Conservation (phyloP, 495 filamentous ascomycete genomes). For the Podospora comata region DNA sequence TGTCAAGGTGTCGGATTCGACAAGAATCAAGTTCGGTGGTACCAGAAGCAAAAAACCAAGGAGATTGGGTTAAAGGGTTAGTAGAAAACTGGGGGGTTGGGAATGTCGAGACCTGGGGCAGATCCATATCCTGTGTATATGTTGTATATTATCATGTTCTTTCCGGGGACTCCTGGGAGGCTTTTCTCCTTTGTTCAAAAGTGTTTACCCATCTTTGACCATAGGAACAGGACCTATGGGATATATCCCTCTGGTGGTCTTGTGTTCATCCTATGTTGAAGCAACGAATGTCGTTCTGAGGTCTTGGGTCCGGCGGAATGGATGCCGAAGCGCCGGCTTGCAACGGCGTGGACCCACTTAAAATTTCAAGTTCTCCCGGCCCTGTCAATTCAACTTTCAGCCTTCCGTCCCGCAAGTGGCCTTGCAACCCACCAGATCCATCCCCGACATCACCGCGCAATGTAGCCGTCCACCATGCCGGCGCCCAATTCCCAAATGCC, state of each 20-base stretch:
- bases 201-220: not conserved
- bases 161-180: not conserved
- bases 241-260: not conserved
- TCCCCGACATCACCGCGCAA: conserved; percentile 10
- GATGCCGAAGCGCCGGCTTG: conserved; percentile 10
- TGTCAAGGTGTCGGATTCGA: conserved; percentile 72
- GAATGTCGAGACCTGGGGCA: not conserved
- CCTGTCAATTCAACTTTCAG: not conserved
- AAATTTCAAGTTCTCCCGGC: conserved; percentile 21
- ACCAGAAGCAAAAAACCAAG: conserved; percentile 77
- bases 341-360: conserved; percentile 23
- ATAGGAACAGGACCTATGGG: not conserved
- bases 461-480: conserved; percentile 22
- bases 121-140: not conserved
- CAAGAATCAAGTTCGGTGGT: conserved; percentile 92
- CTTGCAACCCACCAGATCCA: not conserved
- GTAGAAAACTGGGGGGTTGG: not conserved
- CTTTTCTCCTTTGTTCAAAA: not conserved
- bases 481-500: not conserved
- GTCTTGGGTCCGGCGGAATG: not conserved
- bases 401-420: not conserved
- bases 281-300: not conserved
- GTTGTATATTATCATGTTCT: not conserved
- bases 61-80: conserved; percentile 64
- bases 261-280: not conserved